Base-by-base conservation (phyloP, 257 asterid species). In the Rauvolfia tetraphylla region DNA sequence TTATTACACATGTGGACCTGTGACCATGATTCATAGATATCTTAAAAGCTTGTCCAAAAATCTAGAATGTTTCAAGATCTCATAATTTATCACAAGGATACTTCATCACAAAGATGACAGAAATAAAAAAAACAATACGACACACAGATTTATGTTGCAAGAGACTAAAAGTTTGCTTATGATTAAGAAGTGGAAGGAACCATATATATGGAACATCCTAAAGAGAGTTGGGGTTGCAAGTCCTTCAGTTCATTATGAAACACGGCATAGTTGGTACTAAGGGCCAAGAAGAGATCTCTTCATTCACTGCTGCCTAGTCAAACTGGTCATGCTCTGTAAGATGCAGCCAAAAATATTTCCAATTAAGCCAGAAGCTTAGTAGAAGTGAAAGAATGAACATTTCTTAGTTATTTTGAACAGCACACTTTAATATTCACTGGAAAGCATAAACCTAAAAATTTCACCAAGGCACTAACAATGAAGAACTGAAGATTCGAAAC, bases 1-100 rank as follows among this genome's bases (percentile, higher is more conserved):
- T 95, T 95, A 84, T 95, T 95, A 84, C 99, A 95, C 99, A 82
- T 80, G 79, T 95, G 99, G 20, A 92, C 98, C 99, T 95, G 87
- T 79, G 48, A 72, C 61, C 15, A 36, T 79, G 27, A 80, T 51
- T 76, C 20, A 44, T 29, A 66, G 13, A 77, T 33, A 78, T 0
- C 41, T 62, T 65, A 68, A 68, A 39, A 66, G 39, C 34, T 15
- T 73, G 65, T 36, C 38, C 57, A 41, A 39, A 65, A 27, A 39
- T 63, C 36, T 12, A 22, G 18, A 13, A 69, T 56, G 42, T 6
- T 3, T 8, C 38, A 12, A 79, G 49, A 75, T 74, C 23, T 36
- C 51, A 72, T 7, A 63, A 62, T 34, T 42, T 67, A 48, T 53
- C 29, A 65, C 27, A 23, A 57, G 72, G 34, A 73, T 71, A 29